Percentiles rank a stretch among this genome's conserved stretches.
These are phyloP conservation scores for Colletotrichum noveboracense DNA, from an alignment of 2,329 filamentous ascomycete genomes.

Conservation along the genomic window DNA sequence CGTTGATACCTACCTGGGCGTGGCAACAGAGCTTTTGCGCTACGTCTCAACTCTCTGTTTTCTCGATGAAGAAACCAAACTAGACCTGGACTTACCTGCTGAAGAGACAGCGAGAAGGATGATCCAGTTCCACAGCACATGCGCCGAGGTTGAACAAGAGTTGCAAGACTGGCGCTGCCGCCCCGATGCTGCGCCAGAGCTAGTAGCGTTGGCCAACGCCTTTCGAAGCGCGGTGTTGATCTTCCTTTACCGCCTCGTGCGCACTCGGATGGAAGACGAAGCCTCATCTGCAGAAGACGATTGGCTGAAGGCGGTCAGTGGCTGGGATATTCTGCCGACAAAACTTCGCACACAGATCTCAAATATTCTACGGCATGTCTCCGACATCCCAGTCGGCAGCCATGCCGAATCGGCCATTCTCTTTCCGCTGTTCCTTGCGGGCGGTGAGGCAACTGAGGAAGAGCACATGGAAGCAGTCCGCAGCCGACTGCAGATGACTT, in stretches of 20 bases:
- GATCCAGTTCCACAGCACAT: background rate
- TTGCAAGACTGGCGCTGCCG: conserved; percentile 9
- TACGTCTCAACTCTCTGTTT: background rate
- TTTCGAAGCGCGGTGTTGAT: conserved; percentile 7
- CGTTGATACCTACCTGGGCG: conserved; percentile 21
- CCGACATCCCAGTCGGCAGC: conserved; percentile 1
- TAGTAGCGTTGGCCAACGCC: conserved; percentile 1
- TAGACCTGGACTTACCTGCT: background rate
- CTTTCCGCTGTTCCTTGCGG: conserved; percentile 19
- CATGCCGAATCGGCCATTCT: conserved; percentile 15
- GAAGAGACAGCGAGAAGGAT: background rate
- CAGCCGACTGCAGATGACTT: background rate
- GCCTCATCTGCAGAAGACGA: background rate
- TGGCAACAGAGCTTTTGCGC: conserved; percentile 15
- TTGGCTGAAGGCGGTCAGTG: background rate
- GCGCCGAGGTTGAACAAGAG: conserved; percentile 2
- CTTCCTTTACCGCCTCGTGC: conserved; percentile 3
- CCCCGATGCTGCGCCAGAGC: background rate
- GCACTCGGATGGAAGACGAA: background rate
- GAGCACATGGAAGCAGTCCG: conserved; percentile 7
- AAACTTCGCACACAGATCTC: conserved; percentile 13
- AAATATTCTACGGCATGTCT: background rate
- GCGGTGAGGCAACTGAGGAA: conserved; percentile 11
- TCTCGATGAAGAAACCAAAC: conserved; percentile 5
- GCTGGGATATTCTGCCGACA: background rate